Base-by-base conservation (phyloP, 805 yeast species). In the Metschnikowia cerradonensis region DNA sequence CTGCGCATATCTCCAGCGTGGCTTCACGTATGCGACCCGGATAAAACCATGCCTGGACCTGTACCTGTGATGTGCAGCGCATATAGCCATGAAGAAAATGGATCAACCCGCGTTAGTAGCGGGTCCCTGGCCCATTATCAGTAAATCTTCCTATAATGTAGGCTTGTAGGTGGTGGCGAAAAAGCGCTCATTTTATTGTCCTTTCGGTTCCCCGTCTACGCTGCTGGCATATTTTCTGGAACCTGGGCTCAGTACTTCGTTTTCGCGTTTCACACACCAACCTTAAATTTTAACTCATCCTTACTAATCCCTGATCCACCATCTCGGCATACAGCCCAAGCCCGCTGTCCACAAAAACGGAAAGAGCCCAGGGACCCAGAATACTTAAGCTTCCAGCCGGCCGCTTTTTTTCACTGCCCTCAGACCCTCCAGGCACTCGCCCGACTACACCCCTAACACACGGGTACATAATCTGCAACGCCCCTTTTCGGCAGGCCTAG, bases 231-330 rank as follows among this genome's bases (percentile, higher is more conserved):
- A 31, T 17, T 20, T 42, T 32, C 20, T n/a, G 14, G 31, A 15
- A 19, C 22, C n/a, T 17, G n/a, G 36, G 19, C 45, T 14, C 19
- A 31, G 32, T 30, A 42, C 8, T 7, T 17, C 38, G 17, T 35
- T 31, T 45, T 45, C 48, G 48, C 41, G 41, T 45, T 45, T 45
- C 41, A 37, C 47, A 17, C 30, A 26, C 34, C 41, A n/a, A n/a
- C 19, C 35, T 23, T 26, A 30, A 11, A 15, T 30, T 45, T 30
- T 45, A 37, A 36, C 36, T 37, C 41, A 37, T 37, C 20, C 47
- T 43, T 17, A 44, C 34, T 44, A 20, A 15, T 15, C 38, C 31
- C 23, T 42, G 45, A 42, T 33, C 36, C 43, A 15, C 10, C 22
- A 26, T 15, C 34, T 14, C 33, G 17, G 13, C 43, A 13, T 10